Evolutionary conservation across 768 basidiomycete species (phyloP).

Genomic region (Megacollybia marginata): DNA sequence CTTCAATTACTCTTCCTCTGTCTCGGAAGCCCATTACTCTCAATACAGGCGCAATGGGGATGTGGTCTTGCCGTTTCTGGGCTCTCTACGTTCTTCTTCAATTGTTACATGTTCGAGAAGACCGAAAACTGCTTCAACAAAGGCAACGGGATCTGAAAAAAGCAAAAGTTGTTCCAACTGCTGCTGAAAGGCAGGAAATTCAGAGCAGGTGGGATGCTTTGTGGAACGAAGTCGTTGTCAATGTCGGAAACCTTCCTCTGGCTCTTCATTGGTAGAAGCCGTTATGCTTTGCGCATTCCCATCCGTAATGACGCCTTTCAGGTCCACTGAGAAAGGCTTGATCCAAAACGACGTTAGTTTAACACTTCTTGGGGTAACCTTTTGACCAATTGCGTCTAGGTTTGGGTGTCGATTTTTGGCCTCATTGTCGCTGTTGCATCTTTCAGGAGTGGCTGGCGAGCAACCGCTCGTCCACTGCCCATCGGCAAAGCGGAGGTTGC

Average conservation of each 20-base stretch:
- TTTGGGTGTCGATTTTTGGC: constrained; percentile 32
- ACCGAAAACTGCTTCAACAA: constrained; percentile 49
- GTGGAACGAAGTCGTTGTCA: constrained; percentile 66
- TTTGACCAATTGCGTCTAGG: constrained; percentile 13
- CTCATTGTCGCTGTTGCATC: constrained; percentile 48
- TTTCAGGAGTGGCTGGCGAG: constrained; percentile 67
- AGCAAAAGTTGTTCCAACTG: constrained; percentile 42
- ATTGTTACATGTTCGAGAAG: constrained; percentile 65
- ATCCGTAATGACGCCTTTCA: constrained; percentile 15
- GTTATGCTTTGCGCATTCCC: neutral
- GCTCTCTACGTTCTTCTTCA: constrained; percentile 72
- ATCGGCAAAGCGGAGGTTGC: too few relatives aligned
- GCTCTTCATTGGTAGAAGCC: constrained; percentile 78
- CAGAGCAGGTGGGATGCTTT: constrained; percentile 55
- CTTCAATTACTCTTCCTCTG: constrained; percentile 39
- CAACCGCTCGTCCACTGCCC: constrained; percentile 39
- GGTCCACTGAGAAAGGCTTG: constrained; percentile 64
- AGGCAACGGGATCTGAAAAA: constrained; percentile 51
- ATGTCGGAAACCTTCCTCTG: constrained; percentile 71
- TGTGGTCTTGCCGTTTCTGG: constrained; percentile 83
- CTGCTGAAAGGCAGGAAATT: constrained; percentile 49
- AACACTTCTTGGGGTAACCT: neutral
- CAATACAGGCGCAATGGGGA: constrained; percentile 37
- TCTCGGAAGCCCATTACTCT: constrained; percentile 35
- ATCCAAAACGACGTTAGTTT: constrained; percentile 56